These are phyloP conservation scores for Termitomyces sp. DNA, from an alignment of 768 basidiomycete species.

Conservation along the genomic window DNA sequence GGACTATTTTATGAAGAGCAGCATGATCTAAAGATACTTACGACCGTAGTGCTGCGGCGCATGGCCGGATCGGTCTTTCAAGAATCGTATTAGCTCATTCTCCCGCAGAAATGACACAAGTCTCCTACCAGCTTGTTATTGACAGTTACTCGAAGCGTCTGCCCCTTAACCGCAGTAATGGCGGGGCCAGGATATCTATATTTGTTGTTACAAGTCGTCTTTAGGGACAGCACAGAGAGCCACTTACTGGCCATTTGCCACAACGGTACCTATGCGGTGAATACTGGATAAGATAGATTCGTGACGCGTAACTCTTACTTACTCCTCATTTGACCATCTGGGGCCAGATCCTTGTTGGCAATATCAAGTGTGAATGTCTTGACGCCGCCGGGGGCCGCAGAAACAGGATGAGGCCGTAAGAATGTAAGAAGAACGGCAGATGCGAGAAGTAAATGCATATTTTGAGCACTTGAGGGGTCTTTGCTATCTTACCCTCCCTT, in stretches of 20 bases:
- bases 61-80: slow-evolving; percentile 23
- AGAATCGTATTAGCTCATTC: neutral
- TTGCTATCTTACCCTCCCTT: neutral
- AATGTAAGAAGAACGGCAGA: slow-evolving; percentile 15
- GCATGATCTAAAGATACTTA: slow-evolving; percentile 5
- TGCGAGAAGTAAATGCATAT: slow-evolving; percentile 18
- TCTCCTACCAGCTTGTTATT: slow-evolving; percentile 32
- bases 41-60: slow-evolving; percentile 23
- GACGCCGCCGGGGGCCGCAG: slow-evolving; percentile 6
- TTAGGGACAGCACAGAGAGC: neutral
- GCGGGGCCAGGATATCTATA: slow-evolving; percentile 39
- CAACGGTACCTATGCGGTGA: slow-evolving; percentile 13
- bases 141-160: slow-evolving; percentile 36
- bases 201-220: neutral
- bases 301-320: slow-evolving; percentile 2
- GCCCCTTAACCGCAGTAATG: slow-evolving; percentile 37
- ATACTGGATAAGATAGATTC: neutral
- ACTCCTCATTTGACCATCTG: slow-evolving; percentile 34
- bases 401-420: slow-evolving; percentile 9
- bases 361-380: slow-evolving; percentile 28
- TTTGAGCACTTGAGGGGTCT: slow-evolving; percentile 7
- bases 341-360: slow-evolving; percentile 32
- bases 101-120: neutral
- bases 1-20: neutral
- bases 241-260: slow-evolving; percentile 19